Evolutionary conservation across 257 asterid species (phyloP).

Genomic region (Asclepias syriaca): DNA sequence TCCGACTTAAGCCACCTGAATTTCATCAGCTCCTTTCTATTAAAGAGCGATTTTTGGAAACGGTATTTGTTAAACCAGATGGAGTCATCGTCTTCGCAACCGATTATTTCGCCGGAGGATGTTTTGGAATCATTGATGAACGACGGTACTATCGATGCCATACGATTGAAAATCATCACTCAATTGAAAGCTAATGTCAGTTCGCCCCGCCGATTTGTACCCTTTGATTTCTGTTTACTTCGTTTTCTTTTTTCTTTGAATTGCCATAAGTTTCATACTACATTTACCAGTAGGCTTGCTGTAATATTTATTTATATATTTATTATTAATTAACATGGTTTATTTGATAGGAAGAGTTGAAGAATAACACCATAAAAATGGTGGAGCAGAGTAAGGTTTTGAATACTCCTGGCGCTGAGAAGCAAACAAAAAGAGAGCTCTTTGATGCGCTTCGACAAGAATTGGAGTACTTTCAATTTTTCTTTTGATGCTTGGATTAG

Average conservation of each 20-base stretch:
- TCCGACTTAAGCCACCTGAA: not conserved
- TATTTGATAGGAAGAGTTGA: conserved; percentile 70
- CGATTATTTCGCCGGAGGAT: conserved; percentile 77
- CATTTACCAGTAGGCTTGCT: not conserved
- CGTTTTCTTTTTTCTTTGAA: not conserved
- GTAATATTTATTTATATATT: not conserved
- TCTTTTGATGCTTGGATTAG: not conserved
- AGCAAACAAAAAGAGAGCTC: conserved; percentile 94
- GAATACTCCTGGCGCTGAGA: conserved; percentile 89
- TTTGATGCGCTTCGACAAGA: conserved; percentile 87
- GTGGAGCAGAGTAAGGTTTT: conserved; percentile 97
- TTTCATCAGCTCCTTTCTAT: not conserved
- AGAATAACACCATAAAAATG: conserved; percentile 79
- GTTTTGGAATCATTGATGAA: conserved; percentile 89
- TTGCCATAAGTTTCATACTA: not conserved
- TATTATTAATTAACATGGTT: not conserved
- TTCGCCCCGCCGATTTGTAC: not conserved
- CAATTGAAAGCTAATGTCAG: conserved; percentile 91
- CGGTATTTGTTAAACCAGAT: not conserved
- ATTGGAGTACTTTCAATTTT: conserved; percentile 60
- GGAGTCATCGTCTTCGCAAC: conserved; percentile 21
- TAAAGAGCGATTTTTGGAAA: not conserved
- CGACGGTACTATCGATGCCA: conserved; percentile 86
- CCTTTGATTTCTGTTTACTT: not conserved
- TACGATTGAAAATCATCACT: conserved; percentile 77